phyloP scores from a whole-genome alignment of 805 yeast genomes.

The Clavispora vitiphila region DNA sequence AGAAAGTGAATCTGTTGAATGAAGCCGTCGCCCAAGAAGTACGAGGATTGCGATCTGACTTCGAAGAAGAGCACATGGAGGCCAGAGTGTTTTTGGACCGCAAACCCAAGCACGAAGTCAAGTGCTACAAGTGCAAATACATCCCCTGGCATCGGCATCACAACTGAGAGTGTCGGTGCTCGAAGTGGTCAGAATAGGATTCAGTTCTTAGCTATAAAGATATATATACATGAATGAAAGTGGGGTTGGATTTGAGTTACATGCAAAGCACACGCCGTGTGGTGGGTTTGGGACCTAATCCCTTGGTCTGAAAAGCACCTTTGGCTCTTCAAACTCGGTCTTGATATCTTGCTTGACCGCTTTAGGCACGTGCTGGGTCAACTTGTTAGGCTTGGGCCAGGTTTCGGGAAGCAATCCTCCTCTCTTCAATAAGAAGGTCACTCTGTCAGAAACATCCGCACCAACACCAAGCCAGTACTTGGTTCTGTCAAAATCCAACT shows the following conservation, averaged over 20 bases:
- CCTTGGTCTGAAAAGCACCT: constrained; percentile 30
- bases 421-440: constrained; percentile 68
- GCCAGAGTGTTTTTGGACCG: constrained; percentile 7
- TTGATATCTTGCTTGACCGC: constrained; percentile 24
- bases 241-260: constrained; percentile 1
- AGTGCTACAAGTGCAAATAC: constrained; percentile 13
- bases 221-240: constrained; percentile 4
- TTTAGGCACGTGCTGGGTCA: constrained; percentile 23
- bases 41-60: constrained; percentile 8
- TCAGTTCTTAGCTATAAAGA: neutral
- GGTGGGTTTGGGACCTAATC: constrained; percentile 6
- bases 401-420: constrained; percentile 63
- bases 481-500: constrained; percentile 80
- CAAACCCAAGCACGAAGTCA: constrained; percentile 1
- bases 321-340: constrained; percentile 28
- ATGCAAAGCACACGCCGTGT: constrained; percentile 1
- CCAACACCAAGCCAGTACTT: constrained; percentile 98
- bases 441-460: constrained; percentile 87
- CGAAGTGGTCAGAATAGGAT: too few relatives aligned
- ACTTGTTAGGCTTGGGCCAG: constrained; percentile 51
- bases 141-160: constrained; percentile 13
- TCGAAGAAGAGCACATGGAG: constrained; percentile 7
- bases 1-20: constrained; percentile 5
- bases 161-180: neutral
- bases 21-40: constrained; percentile 13